Percentiles rank a stretch among this genome's conserved stretches.
Evolutionary conservation across 2,329 filamentous ascomycete genomes (phyloP).

Genomic region (Calonectria crousiana): DNA sequence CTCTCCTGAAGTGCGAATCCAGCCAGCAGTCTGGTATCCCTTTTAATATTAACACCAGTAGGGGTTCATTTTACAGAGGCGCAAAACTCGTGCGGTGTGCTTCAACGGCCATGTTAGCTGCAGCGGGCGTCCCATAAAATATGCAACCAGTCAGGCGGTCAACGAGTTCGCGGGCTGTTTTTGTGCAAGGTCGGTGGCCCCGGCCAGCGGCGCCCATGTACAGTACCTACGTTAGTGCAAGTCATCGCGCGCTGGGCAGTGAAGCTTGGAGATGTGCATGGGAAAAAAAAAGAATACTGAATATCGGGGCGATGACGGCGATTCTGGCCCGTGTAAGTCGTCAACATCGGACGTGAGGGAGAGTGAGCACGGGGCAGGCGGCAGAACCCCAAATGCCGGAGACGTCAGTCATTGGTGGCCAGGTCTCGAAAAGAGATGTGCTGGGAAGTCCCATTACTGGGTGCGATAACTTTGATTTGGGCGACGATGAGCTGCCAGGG

Average conservation of each 20-base stretch:
- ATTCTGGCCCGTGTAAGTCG: slow-evolving; percentile 38
- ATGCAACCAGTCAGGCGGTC: slow-evolving; percentile 48
- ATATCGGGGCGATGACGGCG: slow-evolving; percentile 23
- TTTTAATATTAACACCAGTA: slow-evolving; percentile 41
- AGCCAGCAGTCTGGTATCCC: slow-evolving; percentile 33
- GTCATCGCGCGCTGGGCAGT: slow-evolving; percentile 27
- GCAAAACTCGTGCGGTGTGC: slow-evolving; percentile 45
- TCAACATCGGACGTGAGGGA: slow-evolving; percentile 24
- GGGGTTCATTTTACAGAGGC: slow-evolving; percentile 45
- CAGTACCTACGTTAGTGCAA: slow-evolving; percentile 37
- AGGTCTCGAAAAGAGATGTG: slow-evolving; percentile 14
- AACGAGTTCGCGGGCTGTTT: slow-evolving; percentile 37
- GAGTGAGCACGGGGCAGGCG: slow-evolving; percentile 41
- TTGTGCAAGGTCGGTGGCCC: slow-evolving; percentile 36
- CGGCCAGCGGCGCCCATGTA: slow-evolving; percentile 30
- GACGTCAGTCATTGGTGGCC: slow-evolving; percentile 38
- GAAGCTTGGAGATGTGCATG: slow-evolving; percentile 29
- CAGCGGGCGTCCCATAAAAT: slow-evolving; percentile 47
- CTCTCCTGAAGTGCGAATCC: slow-evolving; percentile 7
- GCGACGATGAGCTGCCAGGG: slow-evolving; percentile 28
- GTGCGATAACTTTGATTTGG: slow-evolving; percentile 42
- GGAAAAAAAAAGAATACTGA: slow-evolving; percentile 27
- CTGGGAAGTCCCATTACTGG: slow-evolving; percentile 28
- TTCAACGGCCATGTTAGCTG: slow-evolving; percentile 43
- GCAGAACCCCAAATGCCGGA: slow-evolving; percentile 33